A percentile compares a stretch with the other conserved stretches of the same genome.
These are phyloP conservation scores for Saccharomycopsis synnaedendra DNA, from an alignment of 805 yeast species.

Conservation along the genomic window DNA sequence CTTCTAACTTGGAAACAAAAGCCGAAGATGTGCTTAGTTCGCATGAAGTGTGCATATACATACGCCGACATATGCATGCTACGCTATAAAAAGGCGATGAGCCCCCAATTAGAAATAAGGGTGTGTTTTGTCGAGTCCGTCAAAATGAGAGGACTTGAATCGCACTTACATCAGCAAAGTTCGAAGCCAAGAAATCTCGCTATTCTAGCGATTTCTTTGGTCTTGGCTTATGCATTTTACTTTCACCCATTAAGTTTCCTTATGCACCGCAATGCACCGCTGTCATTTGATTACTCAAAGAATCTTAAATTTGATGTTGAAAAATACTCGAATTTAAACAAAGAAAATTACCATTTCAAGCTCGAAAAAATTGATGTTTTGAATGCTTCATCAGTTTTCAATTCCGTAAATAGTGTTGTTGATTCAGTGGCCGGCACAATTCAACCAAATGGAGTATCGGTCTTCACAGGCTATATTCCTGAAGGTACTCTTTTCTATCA, in stretches of 20 bases:
- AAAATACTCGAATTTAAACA: background rate
- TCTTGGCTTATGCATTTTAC: too few species aligned
- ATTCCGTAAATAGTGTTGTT: constrained; percentile 40
- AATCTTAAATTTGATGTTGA: background rate
- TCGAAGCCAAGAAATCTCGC: too few species aligned
- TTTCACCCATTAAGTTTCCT: too few species aligned
- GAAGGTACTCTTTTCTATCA: constrained; percentile 49
- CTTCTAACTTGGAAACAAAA: background rate
- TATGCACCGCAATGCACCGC: too few species aligned
- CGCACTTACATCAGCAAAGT: too few species aligned
- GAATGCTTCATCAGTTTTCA: constrained; percentile 47
- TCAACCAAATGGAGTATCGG: constrained; percentile 45
- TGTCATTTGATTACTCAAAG: background rate
- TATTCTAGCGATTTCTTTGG: too few species aligned
- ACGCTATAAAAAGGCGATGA: too few species aligned
- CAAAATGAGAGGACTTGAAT: too few species aligned
- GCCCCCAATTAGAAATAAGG: too few species aligned
- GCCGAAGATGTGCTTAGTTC: background rate
- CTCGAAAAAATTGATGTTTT: constrained; percentile 17
- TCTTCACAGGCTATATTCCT: constrained; percentile 50
- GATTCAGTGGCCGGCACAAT: constrained; percentile 41
- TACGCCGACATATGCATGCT: too few species aligned
- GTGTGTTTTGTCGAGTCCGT: too few species aligned
- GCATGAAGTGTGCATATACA: background rate
- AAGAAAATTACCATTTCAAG: background rate